Base-by-base conservation (phyloP, 2,329 filamentous ascomycete species). In the Whalleya microplaca region DNA sequence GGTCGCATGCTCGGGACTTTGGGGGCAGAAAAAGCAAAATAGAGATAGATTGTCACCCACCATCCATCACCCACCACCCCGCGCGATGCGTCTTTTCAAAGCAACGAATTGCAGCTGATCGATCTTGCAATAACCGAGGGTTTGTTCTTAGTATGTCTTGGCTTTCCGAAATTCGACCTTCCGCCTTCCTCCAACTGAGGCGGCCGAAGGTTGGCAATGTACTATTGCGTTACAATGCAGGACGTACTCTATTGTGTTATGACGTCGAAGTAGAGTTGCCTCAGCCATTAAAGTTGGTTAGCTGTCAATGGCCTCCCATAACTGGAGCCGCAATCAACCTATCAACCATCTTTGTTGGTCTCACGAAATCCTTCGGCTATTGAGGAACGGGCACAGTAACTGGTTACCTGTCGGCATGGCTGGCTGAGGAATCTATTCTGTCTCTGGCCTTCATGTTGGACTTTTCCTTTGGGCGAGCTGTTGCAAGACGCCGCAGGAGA, bases 1-100 rank as follows among this genome's bases (percentile, higher is more conserved):
- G 57, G 57, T 58, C 60, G 57, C 60, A 61, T 63, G 52, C 47
- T 62, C 56, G 53, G 62, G 53, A 59, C 55, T 5, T 12, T 12
- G 32, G 14, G 32, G 32, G 32, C 32, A 37, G 9, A 37, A 37
- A 37, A 37, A 37, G 32, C 10, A 37, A 37, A 37, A 16, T 12
- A 37, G 14, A 16, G 32, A 37, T 14, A 37, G 32, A 37, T 14
- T 37, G 32, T 37, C 32, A 37, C 32, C 32, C 32, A 37, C 32
- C 32, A 37, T 37, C 32, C 23, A 27, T 9, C 23, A 27, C 9
- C 23, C 23, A 27, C 23, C 23, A 4, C 23, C 9, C 23, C 23
- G 23, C 23, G 23, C 23, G 23, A 27, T 27, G 23, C 23, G 23
- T 27, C 9, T 37, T 37, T 3, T 12, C 3, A 37, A 37, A 16